phyloP scores from a whole-genome alignment of 805 yeast genomes.

The Candida quercuum region DNA sequence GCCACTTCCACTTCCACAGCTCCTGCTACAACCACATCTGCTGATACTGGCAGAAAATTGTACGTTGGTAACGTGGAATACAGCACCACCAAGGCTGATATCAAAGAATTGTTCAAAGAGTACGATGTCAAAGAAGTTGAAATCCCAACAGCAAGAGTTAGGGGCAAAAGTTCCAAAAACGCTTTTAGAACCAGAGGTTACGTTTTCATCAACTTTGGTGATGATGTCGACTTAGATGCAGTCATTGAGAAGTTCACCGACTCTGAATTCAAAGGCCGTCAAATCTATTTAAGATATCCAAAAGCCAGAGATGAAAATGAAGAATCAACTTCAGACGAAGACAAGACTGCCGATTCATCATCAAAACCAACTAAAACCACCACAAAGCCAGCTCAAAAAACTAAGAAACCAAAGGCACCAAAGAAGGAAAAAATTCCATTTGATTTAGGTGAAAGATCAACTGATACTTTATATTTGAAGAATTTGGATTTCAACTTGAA shows the following conservation, averaged over 20 bases:
- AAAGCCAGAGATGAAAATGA: conserved; percentile 28
- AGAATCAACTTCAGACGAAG: neutral
- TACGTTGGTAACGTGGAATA: conserved; percentile 64
- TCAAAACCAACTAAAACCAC: conserved; percentile 3
- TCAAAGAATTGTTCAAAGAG: conserved; percentile 44
- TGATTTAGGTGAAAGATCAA: conserved; percentile 33
- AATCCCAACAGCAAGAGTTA: conserved; percentile 41
- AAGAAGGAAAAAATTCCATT: conserved; percentile 29
- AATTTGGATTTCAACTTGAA: conserved; percentile 56
- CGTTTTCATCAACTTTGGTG: conserved; percentile 52
- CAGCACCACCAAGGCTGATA: conserved; percentile 49
- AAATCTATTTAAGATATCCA: conserved; percentile 48
- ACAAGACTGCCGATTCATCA: neutral
- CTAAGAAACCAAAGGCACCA: conserved; percentile 7
- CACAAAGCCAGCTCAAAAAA: conserved; percentile 10
- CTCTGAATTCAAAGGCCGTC: conserved; percentile 38
- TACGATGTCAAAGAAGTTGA: conserved; percentile 42
- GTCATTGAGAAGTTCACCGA: conserved; percentile 39
- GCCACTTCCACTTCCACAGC: neutral
- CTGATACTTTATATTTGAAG: conserved; percentile 54
- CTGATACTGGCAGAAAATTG: conserved; percentile 38
- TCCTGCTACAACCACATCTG: neutral
- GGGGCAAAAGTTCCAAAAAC: conserved; percentile 25
- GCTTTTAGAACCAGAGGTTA: conserved; percentile 44
- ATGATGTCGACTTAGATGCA: conserved; percentile 36